A percentile compares a stretch with the other conserved stretches of the same genome.
These are phyloP conservation scores for Skeletonema marinoi DNA, from an alignment of 108 stramenopile species.

Conservation along the genomic window DNA sequence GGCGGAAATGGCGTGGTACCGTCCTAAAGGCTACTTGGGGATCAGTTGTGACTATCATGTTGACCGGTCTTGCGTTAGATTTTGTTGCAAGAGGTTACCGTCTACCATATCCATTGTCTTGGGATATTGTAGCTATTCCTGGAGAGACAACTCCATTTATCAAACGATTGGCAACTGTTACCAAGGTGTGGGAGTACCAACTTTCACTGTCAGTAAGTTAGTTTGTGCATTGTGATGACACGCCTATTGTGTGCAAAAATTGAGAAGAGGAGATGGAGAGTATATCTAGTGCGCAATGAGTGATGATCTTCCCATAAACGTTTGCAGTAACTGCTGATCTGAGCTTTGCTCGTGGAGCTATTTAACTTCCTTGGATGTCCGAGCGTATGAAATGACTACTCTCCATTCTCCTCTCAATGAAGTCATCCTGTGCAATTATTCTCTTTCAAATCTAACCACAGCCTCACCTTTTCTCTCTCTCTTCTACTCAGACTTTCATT, in stretches of 20 bases:
- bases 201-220: slow-evolving; percentile 14
- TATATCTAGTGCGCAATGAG: not conserved
- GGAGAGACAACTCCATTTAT: slow-evolving; percentile 36
- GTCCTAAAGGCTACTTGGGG: slow-evolving; percentile 1
- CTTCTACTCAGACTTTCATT: slow-evolving; percentile 29
- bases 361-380: not conserved
- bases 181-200: slow-evolving; percentile 51
- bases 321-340: slow-evolving; percentile 12
- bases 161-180: slow-evolving; percentile 29
- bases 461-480: not conserved
- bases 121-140: slow-evolving; percentile 41
- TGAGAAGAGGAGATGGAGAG: not conserved
- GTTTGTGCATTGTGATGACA: not conserved
- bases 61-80: not conserved
- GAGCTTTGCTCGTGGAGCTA: not conserved
- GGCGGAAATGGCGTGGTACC: slow-evolving; percentile 50
- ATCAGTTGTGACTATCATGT: not conserved
- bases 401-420: not conserved
- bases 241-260: too few species aligned
- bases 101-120: slow-evolving; percentile 17
- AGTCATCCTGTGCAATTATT: not conserved
- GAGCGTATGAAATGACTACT: not conserved
- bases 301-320: slow-evolving; percentile 9
- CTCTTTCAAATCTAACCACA: too few species aligned
- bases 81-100: not conserved